Evolutionary conservation across 2,329 filamentous ascomycete species (phyloP).

Genomic region (Pseudogymnoascus verrucosus): DNA sequence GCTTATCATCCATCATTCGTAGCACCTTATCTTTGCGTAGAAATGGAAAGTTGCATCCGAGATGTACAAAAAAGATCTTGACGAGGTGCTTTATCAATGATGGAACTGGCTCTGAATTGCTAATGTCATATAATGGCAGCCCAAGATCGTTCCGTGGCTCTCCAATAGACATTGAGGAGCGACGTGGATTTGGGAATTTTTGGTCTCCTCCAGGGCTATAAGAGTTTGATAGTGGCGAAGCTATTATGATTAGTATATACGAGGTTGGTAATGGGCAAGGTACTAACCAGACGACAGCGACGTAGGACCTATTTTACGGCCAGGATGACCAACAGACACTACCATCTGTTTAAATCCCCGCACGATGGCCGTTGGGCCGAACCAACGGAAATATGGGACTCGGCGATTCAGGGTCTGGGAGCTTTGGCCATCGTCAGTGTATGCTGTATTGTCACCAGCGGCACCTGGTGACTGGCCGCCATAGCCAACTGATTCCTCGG

Average conservation of each 20-base stretch:
- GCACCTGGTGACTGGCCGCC: neutral
- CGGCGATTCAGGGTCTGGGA: conserved; percentile 39
- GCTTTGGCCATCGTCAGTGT: neutral
- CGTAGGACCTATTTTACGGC: conserved; percentile 41
- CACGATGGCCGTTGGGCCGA: conserved; percentile 84
- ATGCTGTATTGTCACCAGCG: neutral
- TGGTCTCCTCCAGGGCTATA: conserved; percentile 15
- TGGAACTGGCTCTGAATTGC: conserved; percentile 61
- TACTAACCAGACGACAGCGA: conserved; percentile 6
- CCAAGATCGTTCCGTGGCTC: conserved; percentile 27
- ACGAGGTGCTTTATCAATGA: conserved; percentile 69
- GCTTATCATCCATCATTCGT: conserved; percentile 69
- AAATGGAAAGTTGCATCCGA: conserved; percentile 83
- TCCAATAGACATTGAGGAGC: conserved; percentile 18
- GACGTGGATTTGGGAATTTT: conserved; percentile 13
- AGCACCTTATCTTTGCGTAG: conserved; percentile 65
- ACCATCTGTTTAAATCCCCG: conserved; percentile 93
- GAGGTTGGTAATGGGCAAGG: conserved; percentile 10
- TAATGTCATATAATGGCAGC: conserved; percentile 68
- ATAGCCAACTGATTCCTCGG: neutral
- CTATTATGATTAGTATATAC: conserved; percentile 19
- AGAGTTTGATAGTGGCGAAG: conserved; percentile 23
- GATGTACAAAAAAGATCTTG: conserved; percentile 71
- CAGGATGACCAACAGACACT: conserved; percentile 60
- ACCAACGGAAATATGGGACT: conserved; percentile 85